Evolutionary conservation across 768 basidiomycete genomes (phyloP).

Genomic region (Wakefieldia striispora): DNA sequence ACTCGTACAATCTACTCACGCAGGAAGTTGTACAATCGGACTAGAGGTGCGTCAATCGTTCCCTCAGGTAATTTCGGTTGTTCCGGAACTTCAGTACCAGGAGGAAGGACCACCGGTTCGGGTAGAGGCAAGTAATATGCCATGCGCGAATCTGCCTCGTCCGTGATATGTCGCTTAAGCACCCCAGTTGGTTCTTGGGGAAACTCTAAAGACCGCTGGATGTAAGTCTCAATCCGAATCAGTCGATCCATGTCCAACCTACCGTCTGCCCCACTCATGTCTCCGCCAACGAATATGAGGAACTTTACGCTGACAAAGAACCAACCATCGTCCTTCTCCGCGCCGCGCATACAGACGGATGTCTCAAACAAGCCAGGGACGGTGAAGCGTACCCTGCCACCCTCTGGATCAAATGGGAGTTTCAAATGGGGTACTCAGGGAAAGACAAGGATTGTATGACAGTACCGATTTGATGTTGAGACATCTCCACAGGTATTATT

Average conservation of each 20-base stretch:
- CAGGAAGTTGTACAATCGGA: slow-evolving; percentile 84
- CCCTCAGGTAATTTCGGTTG: slow-evolving; percentile 53
- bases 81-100: slow-evolving; percentile 41
- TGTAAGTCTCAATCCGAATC: not conserved
- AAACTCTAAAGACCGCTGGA: slow-evolving; percentile 50
- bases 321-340: slow-evolving; percentile 72
- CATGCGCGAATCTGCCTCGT: slow-evolving; percentile 70
- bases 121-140: slow-evolving; percentile 57
- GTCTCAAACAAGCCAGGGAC: slow-evolving; percentile 72
- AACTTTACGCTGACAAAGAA: slow-evolving; percentile 82
- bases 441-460: slow-evolving; percentile 20
- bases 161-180: slow-evolving; percentile 64
- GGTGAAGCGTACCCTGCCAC: slow-evolving; percentile 77
- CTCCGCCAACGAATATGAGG: slow-evolving; percentile 69
- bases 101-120: slow-evolving; percentile 40
- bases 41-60: slow-evolving; percentile 76
- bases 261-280: slow-evolving; percentile 73
- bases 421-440: slow-evolving; percentile 10
- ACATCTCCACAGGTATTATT: slow-evolving; percentile 81
- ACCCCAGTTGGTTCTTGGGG: slow-evolving; percentile 63
- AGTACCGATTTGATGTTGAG: slow-evolving; percentile 61
- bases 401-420: slow-evolving; percentile 41
- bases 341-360: slow-evolving; percentile 72
- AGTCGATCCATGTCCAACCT: not conserved
- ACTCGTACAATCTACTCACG: slow-evolving; percentile 50